phyloP scores from a whole-genome alignment of 441 rosid genomes.

The Raphanus hybrid region DNA sequence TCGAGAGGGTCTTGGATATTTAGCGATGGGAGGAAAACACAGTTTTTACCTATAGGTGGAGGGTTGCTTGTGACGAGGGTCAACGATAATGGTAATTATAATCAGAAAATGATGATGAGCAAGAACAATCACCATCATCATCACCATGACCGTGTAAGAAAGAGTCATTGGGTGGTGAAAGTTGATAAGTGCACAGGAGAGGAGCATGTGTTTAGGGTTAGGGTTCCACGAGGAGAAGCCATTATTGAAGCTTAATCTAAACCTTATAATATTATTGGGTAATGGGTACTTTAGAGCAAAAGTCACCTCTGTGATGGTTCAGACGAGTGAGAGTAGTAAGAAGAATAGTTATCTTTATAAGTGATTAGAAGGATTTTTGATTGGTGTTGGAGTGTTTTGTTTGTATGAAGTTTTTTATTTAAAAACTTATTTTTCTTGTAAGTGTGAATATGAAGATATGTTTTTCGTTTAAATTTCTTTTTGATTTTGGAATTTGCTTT shows the following conservation, averaged over 20 bases:
- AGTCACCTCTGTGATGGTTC: conserved; percentile 42
- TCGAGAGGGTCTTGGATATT: conserved; percentile 64
- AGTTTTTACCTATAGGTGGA: conserved; percentile 81
- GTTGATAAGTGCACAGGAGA: conserved; percentile 89
- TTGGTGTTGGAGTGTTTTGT: conserved; percentile 22
- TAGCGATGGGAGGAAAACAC: conserved; percentile 62
- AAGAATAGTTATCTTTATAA: conserved; percentile 25
- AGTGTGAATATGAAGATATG: conserved; percentile 30
- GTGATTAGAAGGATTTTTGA: conserved; percentile 32
- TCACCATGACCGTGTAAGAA: conserved; percentile 40
- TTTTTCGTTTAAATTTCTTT: conserved; percentile 10
- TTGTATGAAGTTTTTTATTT: conserved; percentile 14
- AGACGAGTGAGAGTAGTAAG: conserved; percentile 41
- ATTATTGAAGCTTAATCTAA: conserved; percentile 53
- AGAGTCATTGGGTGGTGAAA: conserved; percentile 84
- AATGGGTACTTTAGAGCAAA: conserved; percentile 12
- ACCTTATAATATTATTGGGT: neutral
- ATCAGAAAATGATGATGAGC: conserved; percentile 20
- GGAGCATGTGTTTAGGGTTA: conserved; percentile 88
- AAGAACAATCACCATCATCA: conserved; percentile 16
- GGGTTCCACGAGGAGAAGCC: conserved; percentile 59
- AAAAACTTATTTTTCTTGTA: conserved; percentile 18
- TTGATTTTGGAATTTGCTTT: conserved; percentile 8
- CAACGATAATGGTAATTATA: conserved; percentile 32
- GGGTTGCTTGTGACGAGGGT: conserved; percentile 76